These are phyloP conservation scores for Tulasnella sp. DNA, from an alignment of 768 basidiomycete species.

Conservation along the genomic window DNA sequence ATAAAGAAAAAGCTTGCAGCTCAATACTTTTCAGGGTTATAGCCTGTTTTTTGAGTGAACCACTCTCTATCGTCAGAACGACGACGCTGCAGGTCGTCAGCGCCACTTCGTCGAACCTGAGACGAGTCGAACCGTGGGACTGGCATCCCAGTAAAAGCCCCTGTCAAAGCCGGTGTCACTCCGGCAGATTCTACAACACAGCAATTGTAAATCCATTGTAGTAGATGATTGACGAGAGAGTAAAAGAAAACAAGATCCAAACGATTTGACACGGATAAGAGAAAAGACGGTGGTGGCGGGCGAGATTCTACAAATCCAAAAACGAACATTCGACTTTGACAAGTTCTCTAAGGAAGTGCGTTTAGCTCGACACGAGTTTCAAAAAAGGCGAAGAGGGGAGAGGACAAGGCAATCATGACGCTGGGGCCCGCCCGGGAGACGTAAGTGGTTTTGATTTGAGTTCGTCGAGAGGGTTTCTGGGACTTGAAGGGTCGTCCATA, in stretches of 20 bases:
- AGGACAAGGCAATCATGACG: neutral
- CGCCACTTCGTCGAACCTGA: no score
- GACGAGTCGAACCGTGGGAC: no score
- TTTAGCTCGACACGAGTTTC: neutral
- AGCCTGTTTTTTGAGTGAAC: no score
- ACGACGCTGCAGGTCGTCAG: no score
- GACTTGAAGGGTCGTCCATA: conserved; percentile 23
- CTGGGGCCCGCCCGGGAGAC: neutral
- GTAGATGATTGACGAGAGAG: no score
- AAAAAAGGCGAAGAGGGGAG: neutral
- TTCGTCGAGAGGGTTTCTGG: conserved; percentile 11
- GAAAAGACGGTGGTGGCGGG: neutral
- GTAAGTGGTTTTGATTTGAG: neutral
- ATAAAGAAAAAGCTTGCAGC: no score
- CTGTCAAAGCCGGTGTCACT: no score
- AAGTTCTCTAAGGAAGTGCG: conserved; percentile 6
- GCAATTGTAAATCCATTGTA: no score
- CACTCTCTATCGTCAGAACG: no score
- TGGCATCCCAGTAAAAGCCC: no score
- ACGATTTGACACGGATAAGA: neutral
- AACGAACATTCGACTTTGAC: neutral
- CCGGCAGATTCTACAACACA: no score
- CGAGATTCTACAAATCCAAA: neutral
- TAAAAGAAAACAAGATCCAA: neutral
- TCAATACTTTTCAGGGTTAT: no score